Evolutionary conservation across 2,329 filamentous ascomycete species (phyloP).

Genomic region (Pyricularia sp.): DNA sequence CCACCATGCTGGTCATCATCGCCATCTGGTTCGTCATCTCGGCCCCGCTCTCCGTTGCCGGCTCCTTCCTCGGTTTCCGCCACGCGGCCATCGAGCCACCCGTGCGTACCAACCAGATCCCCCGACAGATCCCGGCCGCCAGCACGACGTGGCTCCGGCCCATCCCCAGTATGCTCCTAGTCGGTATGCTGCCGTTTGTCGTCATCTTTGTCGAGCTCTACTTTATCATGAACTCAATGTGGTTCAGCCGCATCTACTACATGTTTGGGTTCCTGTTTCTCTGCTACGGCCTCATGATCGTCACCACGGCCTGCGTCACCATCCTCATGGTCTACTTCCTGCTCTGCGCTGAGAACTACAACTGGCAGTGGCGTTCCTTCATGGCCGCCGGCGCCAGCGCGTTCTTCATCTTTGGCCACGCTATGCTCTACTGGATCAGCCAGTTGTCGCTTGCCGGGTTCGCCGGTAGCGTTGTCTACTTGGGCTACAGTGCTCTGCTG

Average conservation of each 20-base stretch:
- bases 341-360: slow-evolving; percentile 92
- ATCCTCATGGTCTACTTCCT: slow-evolving; percentile 94
- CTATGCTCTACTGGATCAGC: slow-evolving; percentile 81
- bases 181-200: slow-evolving; percentile 86
- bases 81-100: slow-evolving; percentile 63
- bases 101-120: slow-evolving; percentile 94
- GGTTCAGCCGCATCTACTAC: slow-evolving; percentile 99
- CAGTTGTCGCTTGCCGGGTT: slow-evolving; percentile 78
- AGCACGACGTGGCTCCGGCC: slow-evolving; percentile 77
- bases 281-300: slow-evolving; percentile 94
- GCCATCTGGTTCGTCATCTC: slow-evolving; percentile 96
- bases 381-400: slow-evolving; percentile 84
- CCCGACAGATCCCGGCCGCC: slow-evolving; percentile 78
- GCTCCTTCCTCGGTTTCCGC: slow-evolving; percentile 90
- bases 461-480: slow-evolving; percentile 80
- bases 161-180: slow-evolving; percentile 82
- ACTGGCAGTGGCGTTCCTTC: slow-evolving; percentile 98
- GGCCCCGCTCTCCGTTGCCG: slow-evolving; percentile 79
- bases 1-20: slow-evolving; percentile 90
- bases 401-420: slow-evolving; percentile 85
- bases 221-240: slow-evolving; percentile 98
- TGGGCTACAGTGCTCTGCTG: slow-evolving; percentile 85
- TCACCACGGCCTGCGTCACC: slow-evolving; percentile 86
- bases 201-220: slow-evolving; percentile 98
- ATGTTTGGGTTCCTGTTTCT: slow-evolving; percentile 99